These are phyloP conservation scores for Mesembryanthemum crystallinum DNA, from an alignment of 148 eudicot species.

Conservation along the genomic window DNA sequence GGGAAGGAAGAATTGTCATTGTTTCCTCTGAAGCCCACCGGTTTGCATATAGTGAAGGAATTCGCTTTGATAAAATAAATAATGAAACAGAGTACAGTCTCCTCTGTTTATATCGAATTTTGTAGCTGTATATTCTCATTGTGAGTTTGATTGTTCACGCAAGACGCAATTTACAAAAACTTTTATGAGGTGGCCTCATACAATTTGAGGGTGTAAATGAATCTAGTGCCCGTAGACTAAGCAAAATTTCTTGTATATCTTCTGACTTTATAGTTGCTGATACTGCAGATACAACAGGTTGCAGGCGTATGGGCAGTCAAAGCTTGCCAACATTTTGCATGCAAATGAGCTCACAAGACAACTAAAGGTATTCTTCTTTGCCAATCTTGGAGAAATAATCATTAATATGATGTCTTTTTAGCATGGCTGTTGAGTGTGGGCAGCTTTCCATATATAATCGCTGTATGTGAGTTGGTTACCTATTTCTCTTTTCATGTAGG, in stretches of 20 bases:
- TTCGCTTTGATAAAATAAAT: slow-evolving; percentile 69
- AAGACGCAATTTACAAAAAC: too few species aligned
- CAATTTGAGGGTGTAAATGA: not conserved
- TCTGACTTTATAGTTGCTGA: not conserved
- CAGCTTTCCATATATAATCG: not conserved
- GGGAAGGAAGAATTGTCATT: slow-evolving; percentile 79
- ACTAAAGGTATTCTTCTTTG: slow-evolving; percentile 48
- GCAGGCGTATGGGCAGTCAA: slow-evolving; percentile 84
- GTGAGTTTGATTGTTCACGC: not conserved
- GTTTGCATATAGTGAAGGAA: slow-evolving; percentile 61
- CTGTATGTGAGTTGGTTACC: not conserved
- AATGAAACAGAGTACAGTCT: slow-evolving; percentile 51
- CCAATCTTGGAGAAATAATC: not conserved
- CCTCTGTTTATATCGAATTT: not conserved
- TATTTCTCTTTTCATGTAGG: slow-evolving; percentile 32
- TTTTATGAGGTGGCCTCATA: too few species aligned
- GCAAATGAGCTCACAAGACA: slow-evolving; percentile 68
- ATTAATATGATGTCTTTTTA: too few species aligned
- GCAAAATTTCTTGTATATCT: not conserved
- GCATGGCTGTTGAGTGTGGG: not conserved
- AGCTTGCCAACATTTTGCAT: slow-evolving; percentile 81
- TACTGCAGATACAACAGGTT: slow-evolving; percentile 54
- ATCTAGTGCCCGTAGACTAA: not conserved
- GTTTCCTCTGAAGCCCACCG: slow-evolving; percentile 66
- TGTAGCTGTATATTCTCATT: not conserved